Evolutionary conservation across 306 rosid species (phyloP).

Genomic region (Argentina anserina): DNA sequence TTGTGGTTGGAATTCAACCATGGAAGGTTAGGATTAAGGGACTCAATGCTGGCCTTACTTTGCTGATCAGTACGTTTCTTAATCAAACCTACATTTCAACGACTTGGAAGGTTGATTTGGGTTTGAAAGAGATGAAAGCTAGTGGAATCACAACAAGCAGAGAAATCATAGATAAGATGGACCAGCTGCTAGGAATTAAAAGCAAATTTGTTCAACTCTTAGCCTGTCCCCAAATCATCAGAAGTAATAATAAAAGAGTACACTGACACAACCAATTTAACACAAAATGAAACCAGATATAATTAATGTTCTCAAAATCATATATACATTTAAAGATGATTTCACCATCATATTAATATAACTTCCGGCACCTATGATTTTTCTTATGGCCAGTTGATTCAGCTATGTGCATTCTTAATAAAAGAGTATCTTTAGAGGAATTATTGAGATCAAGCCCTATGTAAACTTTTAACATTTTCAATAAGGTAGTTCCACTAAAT

Average conservation of each 20-base stretch:
- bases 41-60: constrained; percentile 82
- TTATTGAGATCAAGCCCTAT: not conserved
- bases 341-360: not conserved
- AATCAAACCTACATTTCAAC: too few species aligned
- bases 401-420: not conserved
- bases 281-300: too few species aligned
- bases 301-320: too few species aligned
- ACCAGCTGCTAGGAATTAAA: too few species aligned
- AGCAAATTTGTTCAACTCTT: too few species aligned
- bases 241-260: too few species aligned
- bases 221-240: too few species aligned
- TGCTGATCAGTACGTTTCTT: constrained; percentile 68
- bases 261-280: too few species aligned
- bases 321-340: too few species aligned
- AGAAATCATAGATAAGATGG: too few species aligned
- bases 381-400: not conserved
- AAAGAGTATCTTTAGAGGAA: not conserved
- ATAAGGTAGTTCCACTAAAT: not conserved
- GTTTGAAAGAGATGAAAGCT: constrained; percentile 6
- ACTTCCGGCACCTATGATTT: not conserved
- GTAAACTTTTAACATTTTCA: not conserved
- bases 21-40: too few species aligned
- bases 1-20: constrained; percentile 71
- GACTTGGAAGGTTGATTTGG: constrained; percentile 59
- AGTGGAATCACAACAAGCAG: too few species aligned